A percentile compares a stretch with the other conserved stretches of the same genome.
Conservation (phyloP, 495 filamentous ascomycete genomes). For the Neurospora cerealis region DNA sequence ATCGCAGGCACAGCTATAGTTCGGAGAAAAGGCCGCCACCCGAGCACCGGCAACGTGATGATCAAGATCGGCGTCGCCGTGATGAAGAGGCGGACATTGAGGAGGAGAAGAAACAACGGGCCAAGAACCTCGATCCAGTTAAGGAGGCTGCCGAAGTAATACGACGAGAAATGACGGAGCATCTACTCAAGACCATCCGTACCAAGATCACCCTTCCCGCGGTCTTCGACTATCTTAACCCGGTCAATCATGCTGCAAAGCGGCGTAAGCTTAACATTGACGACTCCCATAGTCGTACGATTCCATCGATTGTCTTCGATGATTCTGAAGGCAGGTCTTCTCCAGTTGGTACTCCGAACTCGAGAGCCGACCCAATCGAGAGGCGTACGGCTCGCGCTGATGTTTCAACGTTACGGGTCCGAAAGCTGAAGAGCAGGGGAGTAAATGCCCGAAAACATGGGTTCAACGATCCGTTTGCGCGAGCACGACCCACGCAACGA, state of each 20-base stretch:
- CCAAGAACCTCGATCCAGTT: constrained; percentile 78
- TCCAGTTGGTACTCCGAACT: constrained; percentile 56
- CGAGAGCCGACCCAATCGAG: constrained; percentile 46
- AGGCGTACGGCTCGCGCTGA: constrained; percentile 44
- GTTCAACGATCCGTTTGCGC: constrained; percentile 70
- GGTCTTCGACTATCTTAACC: constrained; percentile 79
- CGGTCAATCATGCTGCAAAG: constrained; percentile 63
- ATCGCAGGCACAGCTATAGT: constrained; percentile 17
- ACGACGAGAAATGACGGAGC: constrained; percentile 69
- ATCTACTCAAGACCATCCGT: constrained; percentile 76
- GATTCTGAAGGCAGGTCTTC: constrained; percentile 49
- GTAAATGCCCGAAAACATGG: constrained; percentile 52
- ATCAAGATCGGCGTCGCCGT: constrained; percentile 28
- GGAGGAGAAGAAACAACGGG: constrained; percentile 76
- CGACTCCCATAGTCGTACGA: constrained; percentile 48
- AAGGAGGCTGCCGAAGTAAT: constrained; percentile 67
- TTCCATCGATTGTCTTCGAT: constrained; percentile 28
- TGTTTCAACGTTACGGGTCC: constrained; percentile 57
- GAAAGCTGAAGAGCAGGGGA: constrained; percentile 49
- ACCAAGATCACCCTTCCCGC: constrained; percentile 70
- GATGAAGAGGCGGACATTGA: constrained; percentile 72
- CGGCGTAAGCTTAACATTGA: constrained; percentile 67
- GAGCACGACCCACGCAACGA: constrained; percentile 45
- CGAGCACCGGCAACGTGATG: constrained; percentile 44
- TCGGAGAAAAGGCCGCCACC: constrained; percentile 18